A percentile compares a stretch with the other conserved stretches of the same genome.
Evolutionary conservation across 2,329 filamentous ascomycete species (phyloP).

Genomic region (Cladosporium sphaerospermum): DNA sequence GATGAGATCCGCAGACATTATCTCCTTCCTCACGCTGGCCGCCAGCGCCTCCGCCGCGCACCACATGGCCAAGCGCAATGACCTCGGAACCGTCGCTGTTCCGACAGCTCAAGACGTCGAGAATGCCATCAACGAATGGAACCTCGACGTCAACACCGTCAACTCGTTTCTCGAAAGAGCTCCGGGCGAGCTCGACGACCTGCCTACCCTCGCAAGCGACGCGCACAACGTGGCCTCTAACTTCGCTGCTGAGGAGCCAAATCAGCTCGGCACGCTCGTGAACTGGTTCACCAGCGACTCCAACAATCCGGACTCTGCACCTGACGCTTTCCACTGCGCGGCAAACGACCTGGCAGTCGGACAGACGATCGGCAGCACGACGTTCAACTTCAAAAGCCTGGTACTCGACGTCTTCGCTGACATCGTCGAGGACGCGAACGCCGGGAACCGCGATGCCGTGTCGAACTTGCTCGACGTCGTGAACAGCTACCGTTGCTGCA

Average conservation of each 20-base stretch:
- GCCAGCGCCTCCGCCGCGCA: not conserved
- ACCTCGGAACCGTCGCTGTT: not conserved
- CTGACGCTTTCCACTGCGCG: constrained; percentile 15
- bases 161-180: constrained; percentile 51
- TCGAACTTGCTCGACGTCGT: constrained; percentile 14
- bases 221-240: constrained; percentile 2
- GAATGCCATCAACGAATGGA: constrained; percentile 18
- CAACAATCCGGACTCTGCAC: not conserved
- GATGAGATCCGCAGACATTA: too few relatives aligned
- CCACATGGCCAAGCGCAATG: not conserved
- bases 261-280: constrained; percentile 16
- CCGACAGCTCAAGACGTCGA: constrained; percentile 4
- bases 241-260: constrained; percentile 16
- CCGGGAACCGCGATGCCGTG: constrained; percentile 7
- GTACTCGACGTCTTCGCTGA: constrained; percentile 16
- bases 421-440: constrained; percentile 10
- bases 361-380: constrained; percentile 1
- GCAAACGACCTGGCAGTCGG: constrained; percentile 6
- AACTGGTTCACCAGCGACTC: constrained; percentile 1
- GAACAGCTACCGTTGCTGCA: constrained; percentile 20
- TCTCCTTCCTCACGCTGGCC: too few relatives aligned
- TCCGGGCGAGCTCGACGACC: not conserved
- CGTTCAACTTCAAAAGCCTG: constrained; percentile 14
- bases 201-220: constrained; percentile 8
- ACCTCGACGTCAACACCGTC: constrained; percentile 47